These are phyloP conservation scores for Mycena vitilis DNA, from an alignment of 768 basidiomycete species.

Conservation along the genomic window DNA sequence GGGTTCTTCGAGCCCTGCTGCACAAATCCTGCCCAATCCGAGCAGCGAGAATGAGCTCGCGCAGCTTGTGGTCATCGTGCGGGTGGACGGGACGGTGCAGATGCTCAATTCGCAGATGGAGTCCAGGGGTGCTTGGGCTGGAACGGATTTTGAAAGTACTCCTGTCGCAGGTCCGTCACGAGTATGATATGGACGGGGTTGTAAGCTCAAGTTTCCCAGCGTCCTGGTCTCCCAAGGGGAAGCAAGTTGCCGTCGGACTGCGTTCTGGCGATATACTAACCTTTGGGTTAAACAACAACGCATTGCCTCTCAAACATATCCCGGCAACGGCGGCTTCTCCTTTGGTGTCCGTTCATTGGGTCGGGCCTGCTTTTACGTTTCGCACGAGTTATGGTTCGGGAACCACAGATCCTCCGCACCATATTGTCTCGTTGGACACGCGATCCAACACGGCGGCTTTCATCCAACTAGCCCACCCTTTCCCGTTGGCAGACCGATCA, in stretches of 20 bases:
- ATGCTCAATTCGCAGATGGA: constrained; percentile 69
- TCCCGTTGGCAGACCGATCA: constrained; percentile 52
- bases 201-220: constrained; percentile 54
- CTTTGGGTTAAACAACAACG: constrained; percentile 67
- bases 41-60: constrained; percentile 62
- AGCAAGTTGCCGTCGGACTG: constrained; percentile 82
- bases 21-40: constrained; percentile 75
- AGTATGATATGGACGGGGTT: constrained; percentile 8
- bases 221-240: constrained; percentile 89
- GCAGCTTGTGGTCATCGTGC: constrained; percentile 70
- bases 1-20: constrained; percentile 55
- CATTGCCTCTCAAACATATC: constrained; percentile 67
- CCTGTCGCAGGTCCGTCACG: constrained; percentile 68
- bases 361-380: constrained; percentile 75
- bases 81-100: constrained; percentile 61
- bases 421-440: constrained; percentile 57
- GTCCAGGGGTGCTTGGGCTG: constrained; percentile 67
- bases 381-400: constrained; percentile 68
- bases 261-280: constrained; percentile 78
- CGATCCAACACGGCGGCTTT: constrained; percentile 55
- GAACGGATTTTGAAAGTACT: constrained; percentile 56
- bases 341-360: constrained; percentile 72
- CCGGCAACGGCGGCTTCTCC: constrained; percentile 64
- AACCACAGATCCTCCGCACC: constrained; percentile 51
- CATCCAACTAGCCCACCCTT: constrained; percentile 55